Conservation (phyloP, 2,329 filamentous ascomycete genomes). For the Immersiporthe knoxdaviesiana region DNA sequence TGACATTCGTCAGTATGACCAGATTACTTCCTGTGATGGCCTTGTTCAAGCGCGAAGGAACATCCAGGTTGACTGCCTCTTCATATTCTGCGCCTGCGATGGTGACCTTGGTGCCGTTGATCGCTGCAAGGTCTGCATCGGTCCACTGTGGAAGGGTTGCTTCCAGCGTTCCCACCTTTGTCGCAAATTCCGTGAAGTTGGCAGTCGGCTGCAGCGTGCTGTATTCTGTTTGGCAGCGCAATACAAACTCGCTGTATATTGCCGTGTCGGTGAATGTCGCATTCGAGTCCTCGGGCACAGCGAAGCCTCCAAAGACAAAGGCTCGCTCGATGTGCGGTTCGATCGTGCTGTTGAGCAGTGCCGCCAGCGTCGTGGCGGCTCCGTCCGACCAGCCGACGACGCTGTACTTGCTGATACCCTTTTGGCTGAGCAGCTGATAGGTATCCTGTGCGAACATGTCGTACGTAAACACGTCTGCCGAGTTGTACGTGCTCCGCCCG, state of each 20-base stretch:
- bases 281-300: constrained; percentile 41
- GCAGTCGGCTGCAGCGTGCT: constrained; percentile 41
- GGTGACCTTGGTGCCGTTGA: constrained; percentile 36
- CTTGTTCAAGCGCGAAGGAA: constrained; percentile 40
- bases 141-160: constrained; percentile 40
- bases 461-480: constrained; percentile 44
- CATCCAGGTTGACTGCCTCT: constrained; percentile 45
- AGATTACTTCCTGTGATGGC: constrained; percentile 44
- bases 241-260: constrained; percentile 42
- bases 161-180: constrained; percentile 45
- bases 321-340: constrained; percentile 42
- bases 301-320: constrained; percentile 44
- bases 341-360: constrained; percentile 40
- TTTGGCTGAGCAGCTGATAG: constrained; percentile 36
- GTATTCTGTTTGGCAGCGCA: constrained; percentile 43
- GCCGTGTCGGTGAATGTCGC: constrained; percentile 39
- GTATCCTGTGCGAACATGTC: constrained; percentile 44
- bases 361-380: constrained; percentile 43
- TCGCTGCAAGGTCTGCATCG: constrained; percentile 30
- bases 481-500: constrained; percentile 44
- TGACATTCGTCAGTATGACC: constrained; percentile 42
- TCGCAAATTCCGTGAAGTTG: constrained; percentile 43
- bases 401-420: constrained; percentile 39
- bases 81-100: constrained; percentile 38
- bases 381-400: constrained; percentile 49